Conservation (phyloP, 2,329 filamentous ascomycete genomes). For the Ophiostoma populinum region DNA sequence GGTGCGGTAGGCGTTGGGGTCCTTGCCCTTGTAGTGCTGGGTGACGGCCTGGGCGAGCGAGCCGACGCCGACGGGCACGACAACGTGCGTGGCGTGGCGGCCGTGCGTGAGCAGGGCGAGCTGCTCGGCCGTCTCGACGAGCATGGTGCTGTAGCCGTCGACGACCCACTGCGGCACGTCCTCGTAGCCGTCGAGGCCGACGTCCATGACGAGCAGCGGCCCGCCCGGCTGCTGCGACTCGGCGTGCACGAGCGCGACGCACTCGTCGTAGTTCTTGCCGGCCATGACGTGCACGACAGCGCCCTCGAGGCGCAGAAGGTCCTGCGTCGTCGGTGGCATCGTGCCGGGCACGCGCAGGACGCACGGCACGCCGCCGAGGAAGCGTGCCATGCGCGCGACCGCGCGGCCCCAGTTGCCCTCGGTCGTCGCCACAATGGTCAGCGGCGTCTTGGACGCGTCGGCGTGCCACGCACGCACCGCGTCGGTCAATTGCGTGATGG, state of each 20-base stretch:
- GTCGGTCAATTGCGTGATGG: constrained; percentile 25
- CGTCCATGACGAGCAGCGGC: constrained; percentile 50
- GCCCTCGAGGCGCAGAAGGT: constrained; percentile 42
- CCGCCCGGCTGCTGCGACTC: constrained; percentile 20
- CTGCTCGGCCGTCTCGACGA: constrained; percentile 50
- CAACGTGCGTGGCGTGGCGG: constrained; percentile 20
- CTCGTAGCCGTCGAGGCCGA: constrained; percentile 47
- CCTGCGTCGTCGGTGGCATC: constrained; percentile 35
- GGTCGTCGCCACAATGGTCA: constrained; percentile 43
- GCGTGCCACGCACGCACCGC: constrained; percentile 9
- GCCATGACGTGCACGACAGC: constrained; percentile 35
- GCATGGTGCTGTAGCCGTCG: constrained; percentile 60
- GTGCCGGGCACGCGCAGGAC: constrained; percentile 42
- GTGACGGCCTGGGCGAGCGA: constrained; percentile 55
- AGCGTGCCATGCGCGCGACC: constrained; percentile 46
- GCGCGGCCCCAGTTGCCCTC: constrained; percentile 67
- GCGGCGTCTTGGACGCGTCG: constrained; percentile 7
- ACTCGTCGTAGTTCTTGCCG: constrained; percentile 45
- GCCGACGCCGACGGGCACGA: constrained; percentile 57
- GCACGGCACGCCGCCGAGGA: constrained; percentile 15
- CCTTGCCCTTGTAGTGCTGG: constrained; percentile 37
- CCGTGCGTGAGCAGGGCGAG: constrained; percentile 3
- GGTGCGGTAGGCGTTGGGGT: background rate
- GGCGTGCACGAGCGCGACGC: constrained; percentile 39
- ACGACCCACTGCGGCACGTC: constrained; percentile 57